Percentiles rank a stretch among this genome's conserved stretches.
Conservation (phyloP, 345 rosid genomes). For the Brassica nigra region DNA sequence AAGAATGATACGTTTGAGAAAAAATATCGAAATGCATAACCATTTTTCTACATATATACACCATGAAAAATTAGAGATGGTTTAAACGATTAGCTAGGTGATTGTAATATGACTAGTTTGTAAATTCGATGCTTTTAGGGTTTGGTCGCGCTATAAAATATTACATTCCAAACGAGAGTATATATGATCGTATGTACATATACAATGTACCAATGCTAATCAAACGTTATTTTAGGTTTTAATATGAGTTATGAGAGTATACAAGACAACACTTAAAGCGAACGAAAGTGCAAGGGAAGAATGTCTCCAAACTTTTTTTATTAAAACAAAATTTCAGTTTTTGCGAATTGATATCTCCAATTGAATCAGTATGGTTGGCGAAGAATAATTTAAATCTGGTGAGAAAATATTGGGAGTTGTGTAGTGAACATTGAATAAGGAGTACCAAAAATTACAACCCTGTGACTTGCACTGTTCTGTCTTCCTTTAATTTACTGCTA, state of each 20-base stretch:
- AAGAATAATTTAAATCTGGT: constrained; percentile 4
- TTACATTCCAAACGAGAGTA: neutral
- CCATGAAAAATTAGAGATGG: neutral
- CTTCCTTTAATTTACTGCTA: constrained; percentile 39
- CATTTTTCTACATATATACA: neutral
- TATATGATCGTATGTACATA: neutral
- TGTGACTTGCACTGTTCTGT: constrained; percentile 36
- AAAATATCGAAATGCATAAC: neutral
- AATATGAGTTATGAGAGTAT: neutral
- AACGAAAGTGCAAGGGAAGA: constrained; percentile 15
- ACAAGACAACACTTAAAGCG: neutral
- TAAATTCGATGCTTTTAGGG: neutral
- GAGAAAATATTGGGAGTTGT: constrained; percentile 40
- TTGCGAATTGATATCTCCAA: constrained; percentile 1
- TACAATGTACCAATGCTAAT: neutral
- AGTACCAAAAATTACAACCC: constrained; percentile 7
- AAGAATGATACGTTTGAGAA: neutral
- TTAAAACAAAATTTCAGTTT: neutral
- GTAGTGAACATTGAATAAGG: constrained; percentile 40
- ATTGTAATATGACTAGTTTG: neutral
- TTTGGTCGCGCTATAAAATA: neutral
- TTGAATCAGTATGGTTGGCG: constrained; percentile 36
- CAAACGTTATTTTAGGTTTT: neutral
- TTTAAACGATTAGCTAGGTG: neutral
- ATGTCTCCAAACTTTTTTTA: constrained; percentile 3